Evolutionary conservation across 1,139 yeast species (phyloP).

Genomic region (Tardiomyces depauwii): DNA sequence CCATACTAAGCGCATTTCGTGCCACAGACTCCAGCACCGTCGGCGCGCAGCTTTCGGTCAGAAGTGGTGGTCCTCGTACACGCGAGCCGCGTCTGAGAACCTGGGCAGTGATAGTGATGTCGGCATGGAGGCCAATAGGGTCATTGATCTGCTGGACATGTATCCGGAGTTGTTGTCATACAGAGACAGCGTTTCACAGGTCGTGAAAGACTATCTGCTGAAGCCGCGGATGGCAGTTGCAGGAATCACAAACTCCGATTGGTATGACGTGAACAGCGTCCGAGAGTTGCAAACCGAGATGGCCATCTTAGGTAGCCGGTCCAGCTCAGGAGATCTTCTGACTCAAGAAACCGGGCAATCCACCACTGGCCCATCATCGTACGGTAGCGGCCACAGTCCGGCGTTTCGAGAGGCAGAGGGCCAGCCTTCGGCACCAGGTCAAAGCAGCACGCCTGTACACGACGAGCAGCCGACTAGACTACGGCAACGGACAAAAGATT

Average conservation of each 20-base stretch:
- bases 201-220: not conserved
- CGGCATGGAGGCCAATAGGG: not conserved
- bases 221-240: not conserved
- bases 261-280: not conserved
- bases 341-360: too few relatives aligned
- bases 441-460: too few relatives aligned
- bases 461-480: too few relatives aligned
- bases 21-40: not conserved
- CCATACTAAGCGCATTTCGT: too few relatives aligned
- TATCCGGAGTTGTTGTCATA: not conserved
- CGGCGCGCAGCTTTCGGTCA: not conserved
- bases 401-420: too few relatives aligned
- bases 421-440: too few relatives aligned
- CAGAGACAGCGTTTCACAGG: not conserved
- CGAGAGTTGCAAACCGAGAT: not conserved
- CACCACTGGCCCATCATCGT: too few relatives aligned
- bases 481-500: too few relatives aligned
- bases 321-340: too few relatives aligned
- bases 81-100: too few relatives aligned
- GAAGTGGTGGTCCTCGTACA: not conserved
- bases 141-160: not conserved
- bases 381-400: too few relatives aligned
- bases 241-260: not conserved
- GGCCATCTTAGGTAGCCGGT: not conserved
- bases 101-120: too few relatives aligned